These are phyloP conservation scores for Golubevia sp. DNA, from an alignment of 1,284 basidiomycete species.

Conservation along the genomic window DNA sequence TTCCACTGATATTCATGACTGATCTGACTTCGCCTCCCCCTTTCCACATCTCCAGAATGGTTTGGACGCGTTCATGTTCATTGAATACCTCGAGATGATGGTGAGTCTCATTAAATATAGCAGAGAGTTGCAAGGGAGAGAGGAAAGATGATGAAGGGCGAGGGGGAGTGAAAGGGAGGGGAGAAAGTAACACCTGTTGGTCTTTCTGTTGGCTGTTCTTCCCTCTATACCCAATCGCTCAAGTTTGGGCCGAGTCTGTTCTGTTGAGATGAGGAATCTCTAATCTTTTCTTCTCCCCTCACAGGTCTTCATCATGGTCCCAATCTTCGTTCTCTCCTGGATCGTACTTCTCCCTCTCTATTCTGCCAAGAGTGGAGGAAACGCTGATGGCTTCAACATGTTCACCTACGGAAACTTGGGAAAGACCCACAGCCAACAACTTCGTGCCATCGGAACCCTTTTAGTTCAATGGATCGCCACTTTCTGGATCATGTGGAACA, in stretches of 20 bases:
- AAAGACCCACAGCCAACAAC: constrained; percentile 26
- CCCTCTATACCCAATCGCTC: no score
- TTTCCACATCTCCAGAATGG: constrained; percentile 30
- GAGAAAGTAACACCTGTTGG: no score
- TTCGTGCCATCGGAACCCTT: constrained; percentile 42
- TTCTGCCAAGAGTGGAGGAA: constrained; percentile 22
- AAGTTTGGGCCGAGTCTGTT: no score
- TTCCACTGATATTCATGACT: background rate
- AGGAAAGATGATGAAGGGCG: no score
- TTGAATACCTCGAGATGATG: constrained; percentile 56
- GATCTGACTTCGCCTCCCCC: background rate
- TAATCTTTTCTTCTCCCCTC: background rate
- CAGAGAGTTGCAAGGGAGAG: no score
- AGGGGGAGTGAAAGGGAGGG: no score
- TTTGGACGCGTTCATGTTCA: constrained; percentile 58
- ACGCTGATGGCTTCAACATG: constrained; percentile 39
- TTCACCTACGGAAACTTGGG: constrained; percentile 44
- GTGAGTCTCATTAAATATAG: no score
- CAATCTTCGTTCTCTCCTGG: constrained; percentile 50
- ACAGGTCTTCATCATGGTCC: constrained; percentile 48
- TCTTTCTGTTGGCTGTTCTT: no score
- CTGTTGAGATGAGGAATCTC: no score
- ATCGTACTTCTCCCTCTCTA: constrained; percentile 52
- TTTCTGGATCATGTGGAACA: constrained; percentile 79
- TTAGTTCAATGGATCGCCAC: constrained; percentile 49